A percentile compares a stretch with the other conserved stretches of the same genome.
These are phyloP conservation scores for Eremomyces bilateralis DNA, from an alignment of 495 filamentous ascomycete genomes.

Conservation along the genomic window DNA sequence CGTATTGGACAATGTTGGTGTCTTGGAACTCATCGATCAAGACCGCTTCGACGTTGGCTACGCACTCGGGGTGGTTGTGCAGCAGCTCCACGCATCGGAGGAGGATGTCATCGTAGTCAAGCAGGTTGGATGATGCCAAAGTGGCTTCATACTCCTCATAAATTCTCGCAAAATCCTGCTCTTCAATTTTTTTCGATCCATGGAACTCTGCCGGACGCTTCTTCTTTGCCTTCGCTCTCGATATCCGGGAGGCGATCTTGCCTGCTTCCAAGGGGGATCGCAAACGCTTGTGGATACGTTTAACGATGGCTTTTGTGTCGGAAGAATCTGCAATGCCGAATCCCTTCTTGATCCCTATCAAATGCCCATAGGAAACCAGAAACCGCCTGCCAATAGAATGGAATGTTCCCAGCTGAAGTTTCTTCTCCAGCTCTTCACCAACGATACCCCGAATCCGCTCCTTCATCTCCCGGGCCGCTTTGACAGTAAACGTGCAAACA, in stretches of 20 bases:
- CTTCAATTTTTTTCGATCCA: slow-evolving; percentile 26
- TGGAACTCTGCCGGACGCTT: slow-evolving; percentile 24
- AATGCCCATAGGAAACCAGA: slow-evolving; percentile 61
- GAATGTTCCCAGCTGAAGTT: slow-evolving; percentile 80
- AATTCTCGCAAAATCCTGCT: slow-evolving; percentile 51
- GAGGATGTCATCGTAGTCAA: slow-evolving; percentile 93
- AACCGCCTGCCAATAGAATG: slow-evolving; percentile 84
- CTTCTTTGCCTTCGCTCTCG: slow-evolving; percentile 63
- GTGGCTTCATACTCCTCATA: slow-evolving; percentile 63
- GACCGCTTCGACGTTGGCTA: slow-evolving; percentile 75
- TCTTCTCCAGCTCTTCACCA: slow-evolving; percentile 53
- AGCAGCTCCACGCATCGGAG: slow-evolving; percentile 69
- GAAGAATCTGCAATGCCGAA: slow-evolving; percentile 86
- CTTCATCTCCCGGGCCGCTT: slow-evolving; percentile 91
- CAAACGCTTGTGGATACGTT: slow-evolving; percentile 51
- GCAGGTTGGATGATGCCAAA: slow-evolving; percentile 51
- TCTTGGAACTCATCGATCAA: slow-evolving; percentile 98
- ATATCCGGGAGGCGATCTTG: slow-evolving; percentile 53
- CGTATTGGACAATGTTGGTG: slow-evolving; percentile 87
- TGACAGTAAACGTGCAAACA: slow-evolving; percentile 94
- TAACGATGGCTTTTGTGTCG: slow-evolving; percentile 56
- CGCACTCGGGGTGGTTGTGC: slow-evolving; percentile 54
- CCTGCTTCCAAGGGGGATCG: slow-evolving; percentile 43
- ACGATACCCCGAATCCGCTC: slow-evolving; percentile 60
- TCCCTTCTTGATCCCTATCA: slow-evolving; percentile 59